phyloP scores from a whole-genome alignment of 352 stramenopile genomes.

The Phytophthora sojae region DNA sequence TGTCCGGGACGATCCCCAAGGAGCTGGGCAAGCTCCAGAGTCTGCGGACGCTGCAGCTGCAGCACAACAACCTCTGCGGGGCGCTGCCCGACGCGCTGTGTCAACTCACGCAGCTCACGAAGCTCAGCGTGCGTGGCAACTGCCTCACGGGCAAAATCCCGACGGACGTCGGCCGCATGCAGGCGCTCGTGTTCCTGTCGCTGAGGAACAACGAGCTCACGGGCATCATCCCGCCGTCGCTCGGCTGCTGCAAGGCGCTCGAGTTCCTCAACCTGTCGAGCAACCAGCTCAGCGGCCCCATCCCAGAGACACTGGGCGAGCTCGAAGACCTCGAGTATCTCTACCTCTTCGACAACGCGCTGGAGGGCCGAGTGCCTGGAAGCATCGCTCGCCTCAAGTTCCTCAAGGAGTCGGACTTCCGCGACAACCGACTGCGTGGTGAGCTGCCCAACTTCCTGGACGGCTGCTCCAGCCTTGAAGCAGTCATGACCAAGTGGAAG shows the following conservation, averaged over 20 bases:
- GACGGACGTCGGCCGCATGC: constrained; percentile 65
- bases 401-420: constrained; percentile 83
- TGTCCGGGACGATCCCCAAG: constrained; percentile 62
- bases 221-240: constrained; percentile 68
- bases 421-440: constrained; percentile 75
- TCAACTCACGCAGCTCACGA: constrained; percentile 63
- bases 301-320: constrained; percentile 75
- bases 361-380: constrained; percentile 73
- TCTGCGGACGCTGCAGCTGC: constrained; percentile 78
- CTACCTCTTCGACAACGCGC: constrained; percentile 88
- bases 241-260: constrained; percentile 76
- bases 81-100: constrained; percentile 60
- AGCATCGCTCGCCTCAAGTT: constrained; percentile 79
- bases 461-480: constrained; percentile 78
- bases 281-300: constrained; percentile 77
- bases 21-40: constrained; percentile 64
- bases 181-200: constrained; percentile 83
- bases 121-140: constrained; percentile 82
- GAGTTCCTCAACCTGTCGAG: constrained; percentile 90
- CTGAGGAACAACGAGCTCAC: constrained; percentile 84
- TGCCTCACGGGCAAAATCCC: constrained; percentile 76
- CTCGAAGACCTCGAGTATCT: constrained; percentile 84
- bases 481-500: constrained; percentile 88
- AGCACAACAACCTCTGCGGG: constrained; percentile 85
- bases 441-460: constrained; percentile 87